A percentile compares a stretch with the other conserved stretches of the same genome.
Evolutionary conservation across 768 basidiomycete genomes (phyloP).

Genomic region (Panus rudis): DNA sequence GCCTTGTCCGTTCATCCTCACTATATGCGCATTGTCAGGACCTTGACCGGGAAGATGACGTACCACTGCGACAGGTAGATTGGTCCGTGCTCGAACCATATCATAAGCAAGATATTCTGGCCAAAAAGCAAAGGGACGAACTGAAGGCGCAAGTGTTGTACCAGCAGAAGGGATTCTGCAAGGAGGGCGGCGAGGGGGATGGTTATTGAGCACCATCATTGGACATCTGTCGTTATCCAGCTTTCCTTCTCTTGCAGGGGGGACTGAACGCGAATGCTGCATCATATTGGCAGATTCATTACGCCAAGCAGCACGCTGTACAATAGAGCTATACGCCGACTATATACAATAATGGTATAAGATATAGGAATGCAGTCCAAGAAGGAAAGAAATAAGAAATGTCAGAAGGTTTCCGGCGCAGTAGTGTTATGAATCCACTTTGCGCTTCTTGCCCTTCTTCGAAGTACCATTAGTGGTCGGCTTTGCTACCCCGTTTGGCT

Average conservation of each 20-base stretch:
- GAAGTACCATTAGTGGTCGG: conserved; percentile 23
- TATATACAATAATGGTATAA: conserved; percentile 8
- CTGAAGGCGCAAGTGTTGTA: conserved; percentile 75
- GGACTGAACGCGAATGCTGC: background rate
- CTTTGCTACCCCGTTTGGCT: conserved; percentile 32
- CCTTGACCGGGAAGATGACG: conserved; percentile 85
- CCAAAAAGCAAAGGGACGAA: conserved; percentile 77
- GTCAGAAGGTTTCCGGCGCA: background rate
- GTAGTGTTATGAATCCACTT: conserved; percentile 20
- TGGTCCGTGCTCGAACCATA: conserved; percentile 62
- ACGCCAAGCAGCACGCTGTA: conserved; percentile 16
- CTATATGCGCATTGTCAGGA: conserved; percentile 44
- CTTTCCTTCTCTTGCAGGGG: conserved; percentile 1
- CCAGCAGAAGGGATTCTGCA: conserved; percentile 84
- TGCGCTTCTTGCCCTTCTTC: conserved; percentile 48
- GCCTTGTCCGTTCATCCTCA: background rate
- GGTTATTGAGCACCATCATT: conserved; percentile 55
- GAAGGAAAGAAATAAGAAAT: background rate
- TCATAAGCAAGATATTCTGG: conserved; percentile 66
- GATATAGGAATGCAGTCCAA: background rate
- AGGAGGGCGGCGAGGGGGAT: conserved; percentile 94
- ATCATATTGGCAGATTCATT: conserved; percentile 31
- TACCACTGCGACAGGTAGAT: conserved; percentile 71
- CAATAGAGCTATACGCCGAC: conserved; percentile 7
- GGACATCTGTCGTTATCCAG: background rate